A percentile compares a stretch with the other conserved stretches of the same genome.
These are phyloP conservation scores for Amanita muscaria DNA, from an alignment of 768 basidiomycete species.

Conservation along the genomic window DNA sequence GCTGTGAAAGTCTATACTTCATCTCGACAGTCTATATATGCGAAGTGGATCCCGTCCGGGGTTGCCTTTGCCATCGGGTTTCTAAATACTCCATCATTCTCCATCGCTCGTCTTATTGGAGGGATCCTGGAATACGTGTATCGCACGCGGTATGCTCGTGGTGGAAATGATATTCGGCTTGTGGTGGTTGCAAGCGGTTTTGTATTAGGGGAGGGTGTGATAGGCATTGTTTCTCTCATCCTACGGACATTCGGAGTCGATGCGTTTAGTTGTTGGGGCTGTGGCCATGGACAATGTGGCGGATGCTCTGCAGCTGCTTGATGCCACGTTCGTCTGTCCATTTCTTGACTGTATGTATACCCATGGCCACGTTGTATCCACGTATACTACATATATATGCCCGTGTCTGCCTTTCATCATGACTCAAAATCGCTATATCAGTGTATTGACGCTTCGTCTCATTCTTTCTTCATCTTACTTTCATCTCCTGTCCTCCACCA, in stretches of 20 bases:
- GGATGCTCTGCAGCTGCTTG: constrained; percentile 41
- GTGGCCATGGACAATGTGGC: constrained; percentile 64
- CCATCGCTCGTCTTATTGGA: constrained; percentile 83
- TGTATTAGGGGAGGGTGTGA: constrained; percentile 89
- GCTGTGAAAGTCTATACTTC: constrained; percentile 55
- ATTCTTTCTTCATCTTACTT: neutral
- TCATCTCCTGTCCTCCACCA: neutral
- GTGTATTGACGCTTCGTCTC: neutral
- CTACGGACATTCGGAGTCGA: constrained; percentile 70
- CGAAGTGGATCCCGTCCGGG: constrained; percentile 85
- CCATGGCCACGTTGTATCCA: constrained; percentile 11
- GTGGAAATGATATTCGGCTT: constrained; percentile 56
- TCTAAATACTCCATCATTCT: constrained; percentile 92
- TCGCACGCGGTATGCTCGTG: constrained; percentile 41
- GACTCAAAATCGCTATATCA: too few species aligned
- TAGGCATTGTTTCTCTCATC: constrained; percentile 71
- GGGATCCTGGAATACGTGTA: constrained; percentile 74
- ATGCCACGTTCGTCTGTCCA: constrained; percentile 7
- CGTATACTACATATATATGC: constrained; percentile 17
- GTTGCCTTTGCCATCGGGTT: constrained; percentile 95
- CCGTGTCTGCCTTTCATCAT: constrained; percentile 8
- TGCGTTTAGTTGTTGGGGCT: constrained; percentile 81
- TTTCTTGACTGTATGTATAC: too few species aligned
- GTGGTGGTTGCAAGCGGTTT: constrained; percentile 93
- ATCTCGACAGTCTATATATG: constrained; percentile 38